phyloP scores from a whole-genome alignment of 345 rosid species.

The Erysimum cheiranthoides region DNA sequence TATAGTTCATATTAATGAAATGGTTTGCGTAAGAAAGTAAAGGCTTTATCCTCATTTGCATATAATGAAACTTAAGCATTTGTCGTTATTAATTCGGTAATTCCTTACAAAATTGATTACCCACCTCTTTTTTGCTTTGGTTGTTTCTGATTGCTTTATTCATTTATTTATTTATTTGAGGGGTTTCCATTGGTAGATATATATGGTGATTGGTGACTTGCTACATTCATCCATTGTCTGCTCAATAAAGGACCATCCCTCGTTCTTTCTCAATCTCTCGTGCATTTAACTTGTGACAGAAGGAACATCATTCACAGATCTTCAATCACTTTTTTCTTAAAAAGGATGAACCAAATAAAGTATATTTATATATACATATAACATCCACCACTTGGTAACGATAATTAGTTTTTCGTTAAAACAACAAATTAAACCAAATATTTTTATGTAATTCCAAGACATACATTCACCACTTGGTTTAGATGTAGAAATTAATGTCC shows the following conservation, averaged over 20 bases:
- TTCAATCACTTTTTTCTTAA: constrained; percentile 14
- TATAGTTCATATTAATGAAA: background rate
- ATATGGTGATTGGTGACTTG: constrained; percentile 40
- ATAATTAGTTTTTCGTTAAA: background rate
- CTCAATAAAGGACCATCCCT: constrained; percentile 38
- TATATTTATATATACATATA: constrained; percentile 4
- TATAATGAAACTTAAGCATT: constrained; percentile 23
- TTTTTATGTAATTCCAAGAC: constrained; percentile 14
- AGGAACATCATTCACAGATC: constrained; percentile 40
- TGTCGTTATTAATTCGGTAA: too few species aligned
- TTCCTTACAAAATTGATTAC: constrained; percentile 22
- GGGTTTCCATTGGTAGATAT: constrained; percentile 19
- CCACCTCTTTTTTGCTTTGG: constrained; percentile 27
- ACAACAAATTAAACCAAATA: constrained; percentile 8
- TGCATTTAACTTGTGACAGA: constrained; percentile 43
- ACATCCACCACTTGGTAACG: background rate
- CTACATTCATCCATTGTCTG: constrained; percentile 39
- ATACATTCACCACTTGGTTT: constrained; percentile 26
- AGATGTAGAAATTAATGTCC: constrained; percentile 16
- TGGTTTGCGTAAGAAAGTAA: constrained; percentile 12
- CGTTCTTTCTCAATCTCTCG: constrained; percentile 34
- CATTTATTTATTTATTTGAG: background rate
- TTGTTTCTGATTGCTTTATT: constrained; percentile 31
- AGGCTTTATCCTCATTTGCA: background rate
- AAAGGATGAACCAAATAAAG: constrained; percentile 25